These are phyloP conservation scores for Colletotrichum aenigma DNA, from an alignment of 2,329 filamentous ascomycete genomes.

Conservation along the genomic window DNA sequence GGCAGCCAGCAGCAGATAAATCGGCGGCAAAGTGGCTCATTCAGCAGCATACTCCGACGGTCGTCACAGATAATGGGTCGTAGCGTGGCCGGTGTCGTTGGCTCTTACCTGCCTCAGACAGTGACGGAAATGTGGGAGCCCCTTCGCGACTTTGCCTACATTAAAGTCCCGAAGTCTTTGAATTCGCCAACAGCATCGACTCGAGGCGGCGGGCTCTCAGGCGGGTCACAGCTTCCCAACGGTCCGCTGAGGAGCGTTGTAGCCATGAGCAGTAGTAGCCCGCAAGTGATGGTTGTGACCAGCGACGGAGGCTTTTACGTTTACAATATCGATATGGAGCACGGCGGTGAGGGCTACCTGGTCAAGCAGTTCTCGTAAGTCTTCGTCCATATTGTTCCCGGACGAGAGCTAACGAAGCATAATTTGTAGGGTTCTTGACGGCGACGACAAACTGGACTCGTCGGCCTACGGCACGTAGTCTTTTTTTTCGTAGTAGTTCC, in stretches of 20 bases:
- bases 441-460: slow-evolving; percentile 58
- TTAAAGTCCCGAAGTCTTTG: slow-evolving; percentile 79
- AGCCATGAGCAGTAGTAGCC: slow-evolving; percentile 92
- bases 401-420: not conserved
- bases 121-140: slow-evolving; percentile 99
- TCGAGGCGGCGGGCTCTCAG: not conserved
- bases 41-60: slow-evolving; percentile 89
- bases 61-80: slow-evolving; percentile 94
- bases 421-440: slow-evolving; percentile 52
- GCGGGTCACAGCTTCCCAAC: slow-evolving; percentile 26
- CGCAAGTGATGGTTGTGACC: slow-evolving; percentile 97
- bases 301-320: slow-evolving; percentile 95
- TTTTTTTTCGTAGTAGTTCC: not conserved
- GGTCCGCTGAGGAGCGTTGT: slow-evolving; percentile 85
- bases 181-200: slow-evolving; percentile 27
- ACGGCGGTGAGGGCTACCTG: slow-evolving; percentile 89
- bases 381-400: not conserved
- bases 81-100: slow-evolving; percentile 85
- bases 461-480: slow-evolving; percentile 45
- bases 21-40: slow-evolving; percentile 71
- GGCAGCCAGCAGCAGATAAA: slow-evolving; percentile 34
- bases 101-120: slow-evolving; percentile 89
- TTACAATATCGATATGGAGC: slow-evolving; percentile 93
- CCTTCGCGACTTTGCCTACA: slow-evolving; percentile 91
- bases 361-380: slow-evolving; percentile 93